Evolutionary conservation across 805 yeast species (phyloP).

Genomic region (Myxozyma neotropica): DNA sequence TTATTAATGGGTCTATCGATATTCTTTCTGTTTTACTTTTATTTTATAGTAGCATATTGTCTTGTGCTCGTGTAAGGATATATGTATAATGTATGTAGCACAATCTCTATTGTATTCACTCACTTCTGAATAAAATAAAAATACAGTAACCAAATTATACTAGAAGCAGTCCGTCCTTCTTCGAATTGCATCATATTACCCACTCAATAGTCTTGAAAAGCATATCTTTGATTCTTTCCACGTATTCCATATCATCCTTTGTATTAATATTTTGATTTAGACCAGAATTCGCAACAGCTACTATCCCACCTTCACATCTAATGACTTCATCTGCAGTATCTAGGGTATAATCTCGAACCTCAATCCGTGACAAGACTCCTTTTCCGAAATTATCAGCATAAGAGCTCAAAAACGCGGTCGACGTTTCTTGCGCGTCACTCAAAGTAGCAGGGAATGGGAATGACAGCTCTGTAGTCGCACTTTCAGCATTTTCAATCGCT

Average conservation of each 20-base stretch:
- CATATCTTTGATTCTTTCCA: background rate
- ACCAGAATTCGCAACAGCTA: background rate
- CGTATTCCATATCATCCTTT: background rate
- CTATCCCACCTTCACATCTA: background rate
- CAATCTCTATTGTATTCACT: background rate
- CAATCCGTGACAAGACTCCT: no score
- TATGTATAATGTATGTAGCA: background rate
- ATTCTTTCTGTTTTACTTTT: background rate
- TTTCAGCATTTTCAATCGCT: background rate
- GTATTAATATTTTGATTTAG: background rate
- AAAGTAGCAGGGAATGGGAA: no score
- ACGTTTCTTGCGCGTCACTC: no score
- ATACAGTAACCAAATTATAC: constrained; percentile 1
- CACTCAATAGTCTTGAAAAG: constrained; percentile 3
- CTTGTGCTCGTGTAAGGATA: background rate
- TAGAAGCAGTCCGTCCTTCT: background rate
- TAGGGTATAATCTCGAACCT: no score
- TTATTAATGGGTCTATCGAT: constrained; percentile 4
- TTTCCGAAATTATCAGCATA: no score
- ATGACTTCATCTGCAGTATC: background rate
- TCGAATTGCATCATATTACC: background rate
- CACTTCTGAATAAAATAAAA: background rate
- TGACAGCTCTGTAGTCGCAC: no score
- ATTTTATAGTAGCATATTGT: background rate
- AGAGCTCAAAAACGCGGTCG: no score